phyloP scores from a whole-genome alignment of 139 green algal genomes.

The Picochlorum sp. region DNA sequence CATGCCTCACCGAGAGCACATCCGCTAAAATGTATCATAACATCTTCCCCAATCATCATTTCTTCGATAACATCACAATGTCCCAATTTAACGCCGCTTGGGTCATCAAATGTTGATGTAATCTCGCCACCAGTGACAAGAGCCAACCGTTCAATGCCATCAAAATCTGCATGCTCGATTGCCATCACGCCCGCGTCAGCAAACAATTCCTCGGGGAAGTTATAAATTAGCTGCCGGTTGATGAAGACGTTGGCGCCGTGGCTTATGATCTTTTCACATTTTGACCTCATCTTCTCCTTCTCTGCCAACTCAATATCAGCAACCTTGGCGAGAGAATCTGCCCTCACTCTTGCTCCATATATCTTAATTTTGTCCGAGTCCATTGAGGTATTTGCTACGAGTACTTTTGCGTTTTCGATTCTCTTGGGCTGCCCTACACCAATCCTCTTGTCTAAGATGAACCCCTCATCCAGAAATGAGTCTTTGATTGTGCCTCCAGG shows the following conservation, averaged over 20 bases:
- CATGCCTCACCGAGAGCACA: slow-evolving; percentile 88
- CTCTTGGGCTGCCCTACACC: slow-evolving; percentile 93
- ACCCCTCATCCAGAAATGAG: slow-evolving; percentile 96
- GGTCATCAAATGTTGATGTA: slow-evolving; percentile 88
- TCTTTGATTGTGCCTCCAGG: slow-evolving; percentile 85
- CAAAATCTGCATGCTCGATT: slow-evolving; percentile 86
- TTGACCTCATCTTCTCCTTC: slow-evolving; percentile 93
- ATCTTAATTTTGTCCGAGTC: slow-evolving; percentile 99
- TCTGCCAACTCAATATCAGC: slow-evolving; percentile 95
- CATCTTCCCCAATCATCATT: slow-evolving; percentile 94
- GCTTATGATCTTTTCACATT: slow-evolving; percentile 83
- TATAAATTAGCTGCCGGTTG: slow-evolving; percentile 99
- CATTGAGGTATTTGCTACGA: slow-evolving; percentile 99
- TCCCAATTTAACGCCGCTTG: slow-evolving; percentile 72
- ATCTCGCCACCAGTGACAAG: slow-evolving; percentile 97
- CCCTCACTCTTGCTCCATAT: slow-evolving; percentile 75
- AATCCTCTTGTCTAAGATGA: slow-evolving; percentile 98
- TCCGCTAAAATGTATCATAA: slow-evolving; percentile 92
- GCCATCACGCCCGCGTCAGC: slow-evolving; percentile 67
- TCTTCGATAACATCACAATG: slow-evolving; percentile 85
- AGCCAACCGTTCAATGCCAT: slow-evolving; percentile 93
- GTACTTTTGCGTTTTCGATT: slow-evolving; percentile 92
- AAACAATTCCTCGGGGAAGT: slow-evolving; percentile 95
- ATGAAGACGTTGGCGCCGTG: slow-evolving; percentile 97
- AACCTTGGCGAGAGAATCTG: slow-evolving; percentile 83